Evolutionary conservation across 2,329 filamentous ascomycete species (phyloP).

Genomic region (Cladosporium cucumerinum): DNA sequence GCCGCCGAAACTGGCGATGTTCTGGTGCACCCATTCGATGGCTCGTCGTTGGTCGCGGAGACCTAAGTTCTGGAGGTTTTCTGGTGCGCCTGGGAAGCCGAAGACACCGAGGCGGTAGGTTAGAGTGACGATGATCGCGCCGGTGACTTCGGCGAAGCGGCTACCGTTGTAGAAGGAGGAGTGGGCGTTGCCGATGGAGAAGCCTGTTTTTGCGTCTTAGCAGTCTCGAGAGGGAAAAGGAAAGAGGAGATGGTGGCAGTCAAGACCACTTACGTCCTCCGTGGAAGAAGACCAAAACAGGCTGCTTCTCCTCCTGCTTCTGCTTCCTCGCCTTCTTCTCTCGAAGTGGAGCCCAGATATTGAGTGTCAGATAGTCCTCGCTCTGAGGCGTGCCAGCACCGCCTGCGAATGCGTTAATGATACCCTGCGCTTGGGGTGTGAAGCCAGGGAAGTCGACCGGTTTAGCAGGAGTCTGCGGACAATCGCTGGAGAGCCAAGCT

Average conservation of each 20-base stretch:
- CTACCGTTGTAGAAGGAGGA: slow-evolving; percentile 39
- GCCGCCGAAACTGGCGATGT: slow-evolving; percentile 53
- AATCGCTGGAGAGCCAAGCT: neutral
- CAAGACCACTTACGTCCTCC: slow-evolving; percentile 34
- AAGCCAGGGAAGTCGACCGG: slow-evolving; percentile 7
- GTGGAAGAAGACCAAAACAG: slow-evolving; percentile 43
- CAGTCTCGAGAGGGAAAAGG: neutral
- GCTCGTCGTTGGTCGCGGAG: slow-evolving; percentile 54
- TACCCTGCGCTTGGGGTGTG: slow-evolving; percentile 11
- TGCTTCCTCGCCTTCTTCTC: slow-evolving; percentile 18
- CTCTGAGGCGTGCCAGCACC: slow-evolving; percentile 12
- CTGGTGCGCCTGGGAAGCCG: slow-evolving; percentile 39
- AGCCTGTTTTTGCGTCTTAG: slow-evolving; percentile 28
- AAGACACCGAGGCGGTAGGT: slow-evolving; percentile 46
- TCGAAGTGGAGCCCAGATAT: slow-evolving; percentile 35
- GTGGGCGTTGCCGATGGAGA: slow-evolving; percentile 35
- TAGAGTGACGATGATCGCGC: slow-evolving; percentile 42
- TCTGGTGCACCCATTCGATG: slow-evolving; percentile 51
- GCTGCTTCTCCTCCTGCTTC: slow-evolving; percentile 23
- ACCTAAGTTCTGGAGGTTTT: slow-evolving; percentile 45
- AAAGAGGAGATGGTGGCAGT: neutral
- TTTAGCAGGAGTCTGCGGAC: slow-evolving; percentile 4
- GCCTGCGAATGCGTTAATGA: slow-evolving; percentile 11
- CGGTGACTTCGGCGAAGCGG: slow-evolving; percentile 36
- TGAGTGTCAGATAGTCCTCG: slow-evolving; percentile 38